Conservation (phyloP, 2,329 filamentous ascomycete genomes). For the Albophoma yamanashiensis region DNA sequence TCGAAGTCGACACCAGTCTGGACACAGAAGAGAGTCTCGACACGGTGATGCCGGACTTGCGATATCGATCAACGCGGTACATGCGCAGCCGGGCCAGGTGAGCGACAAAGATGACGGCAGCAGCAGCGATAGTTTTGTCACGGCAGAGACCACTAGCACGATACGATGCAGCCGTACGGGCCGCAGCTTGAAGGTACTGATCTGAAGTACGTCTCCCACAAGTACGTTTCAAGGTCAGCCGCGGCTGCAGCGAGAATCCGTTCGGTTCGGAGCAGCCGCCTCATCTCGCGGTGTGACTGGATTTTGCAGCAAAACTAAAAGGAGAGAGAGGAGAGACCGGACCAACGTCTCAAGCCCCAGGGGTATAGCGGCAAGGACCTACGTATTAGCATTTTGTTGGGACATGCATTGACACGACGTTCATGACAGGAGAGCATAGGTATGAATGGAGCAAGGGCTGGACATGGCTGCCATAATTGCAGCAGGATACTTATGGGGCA, state of each 20-base stretch:
- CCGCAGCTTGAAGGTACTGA: neutral
- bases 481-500: neutral
- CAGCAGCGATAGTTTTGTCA: neutral
- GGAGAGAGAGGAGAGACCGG: too few relatives aligned
- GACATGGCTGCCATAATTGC: neutral
- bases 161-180: too few relatives aligned
- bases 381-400: neutral
- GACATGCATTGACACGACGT: neutral
- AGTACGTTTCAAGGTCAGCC: neutral
- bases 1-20: conserved; percentile 22
- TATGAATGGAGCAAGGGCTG: neutral
- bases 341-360: neutral
- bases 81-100: conserved; percentile 20
- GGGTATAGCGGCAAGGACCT: neutral
- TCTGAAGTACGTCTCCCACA: neutral
- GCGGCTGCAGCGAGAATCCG: neutral
- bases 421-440: neutral
- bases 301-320: neutral
- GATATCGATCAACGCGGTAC: conserved; percentile 30
- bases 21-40: conserved; percentile 33
- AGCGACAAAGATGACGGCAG: neutral
- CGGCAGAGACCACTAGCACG: neutral
- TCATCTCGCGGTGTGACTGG: neutral
- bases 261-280: neutral
- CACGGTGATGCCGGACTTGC: conserved; percentile 25